Base-by-base conservation (phyloP, 331 rosid species). In the Erythrophleum ivorense region DNA sequence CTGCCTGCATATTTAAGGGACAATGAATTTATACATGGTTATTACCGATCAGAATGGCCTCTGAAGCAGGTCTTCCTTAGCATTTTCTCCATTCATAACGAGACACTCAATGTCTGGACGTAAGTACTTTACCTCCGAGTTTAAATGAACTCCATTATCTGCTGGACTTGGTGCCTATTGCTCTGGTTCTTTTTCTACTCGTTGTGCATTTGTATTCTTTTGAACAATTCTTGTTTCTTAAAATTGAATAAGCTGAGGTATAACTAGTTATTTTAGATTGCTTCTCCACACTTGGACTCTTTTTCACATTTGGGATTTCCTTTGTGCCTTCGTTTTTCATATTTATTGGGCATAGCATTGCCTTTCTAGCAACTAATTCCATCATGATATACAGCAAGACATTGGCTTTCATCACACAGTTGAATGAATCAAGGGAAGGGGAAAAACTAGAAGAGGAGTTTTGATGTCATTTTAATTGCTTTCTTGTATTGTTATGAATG, bases 1-100 rank as follows among this genome's bases (percentile, higher is more conserved):
- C 73, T 91, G 79, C 91, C 95, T 65, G 57, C 73, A 8, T 91
- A 63, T 66, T 77, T 87, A 71, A 91, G 82, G 62, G 95, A 91
- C 84, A 91, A 91, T 68, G 90, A 91, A 12, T 91, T 64, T 85
- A 91, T 91, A 66, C 79, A 88, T 31, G 87, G 85, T 64, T 50
- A 88, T 70, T 91, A 89, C 73, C 78, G 93, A 83, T 43, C 93
- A 36, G 90, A 89, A 54, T 91, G 95, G 95, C 88, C 95, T 10
- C 58, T 91, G 83, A 86, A 88, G 82, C 93, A 91, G 70, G 81
- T 78, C 34, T 48, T 91, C 79, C 90, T 89, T 43, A 91, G 93
- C 86, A 85, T 88, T 70, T 89, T 91, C 88, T 71, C 87, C 65
- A 84, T 89, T 84, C 95, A 89, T 71, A 91, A 91, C 33, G 93